phyloP scores from a whole-genome alignment of 352 stramenopile genomes.

The Phytophthora fragariaefolia region DNA sequence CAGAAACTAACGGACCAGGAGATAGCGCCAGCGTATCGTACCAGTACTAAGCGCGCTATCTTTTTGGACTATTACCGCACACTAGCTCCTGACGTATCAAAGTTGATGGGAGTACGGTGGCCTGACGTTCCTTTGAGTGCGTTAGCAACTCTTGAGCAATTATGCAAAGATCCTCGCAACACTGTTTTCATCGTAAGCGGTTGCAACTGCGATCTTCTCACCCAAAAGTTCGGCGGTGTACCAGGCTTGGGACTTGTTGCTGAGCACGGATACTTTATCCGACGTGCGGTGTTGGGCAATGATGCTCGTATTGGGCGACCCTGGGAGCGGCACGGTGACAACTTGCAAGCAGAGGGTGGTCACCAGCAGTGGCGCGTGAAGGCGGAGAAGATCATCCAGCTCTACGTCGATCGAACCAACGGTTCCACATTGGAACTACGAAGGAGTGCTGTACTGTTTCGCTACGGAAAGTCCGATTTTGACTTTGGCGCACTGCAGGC shows the following conservation, averaged over 20 bases:
- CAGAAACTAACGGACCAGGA: conserved; percentile 80
- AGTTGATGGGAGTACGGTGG: conserved; percentile 80
- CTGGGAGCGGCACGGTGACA: conserved; percentile 74
- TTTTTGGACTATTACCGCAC: conserved; percentile 99
- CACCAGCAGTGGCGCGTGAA: conserved; percentile 94
- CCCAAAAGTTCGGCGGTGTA: conserved; percentile 94
- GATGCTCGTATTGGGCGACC: conserved; percentile 71
- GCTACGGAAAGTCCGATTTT: conserved; percentile 98
- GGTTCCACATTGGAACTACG: conserved; percentile 98
- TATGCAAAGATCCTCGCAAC: conserved; percentile 96
- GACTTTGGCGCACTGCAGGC: conserved; percentile 98
- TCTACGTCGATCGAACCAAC: conserved; percentile 98
- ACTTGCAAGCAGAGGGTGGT: conserved; percentile 60
- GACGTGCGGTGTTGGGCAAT: conserved; percentile 63
- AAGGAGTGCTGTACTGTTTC: conserved; percentile 97
- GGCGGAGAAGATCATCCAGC: conserved; percentile 96
- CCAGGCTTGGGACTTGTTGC: conserved; percentile 96
- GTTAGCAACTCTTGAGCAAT: conserved; percentile 87
- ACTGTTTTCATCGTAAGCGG: conserved; percentile 98
- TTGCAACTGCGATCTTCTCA: conserved; percentile 96
- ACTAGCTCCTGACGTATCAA: conserved; percentile 92
- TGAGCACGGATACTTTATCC: conserved; percentile 98
- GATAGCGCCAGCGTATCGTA: conserved; percentile 64
- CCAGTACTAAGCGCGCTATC: conserved; percentile 90
- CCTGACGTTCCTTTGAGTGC: conserved; percentile 76